phyloP scores from a whole-genome alignment of 108 stramenopile species.

The Nitzschia palea region DNA sequence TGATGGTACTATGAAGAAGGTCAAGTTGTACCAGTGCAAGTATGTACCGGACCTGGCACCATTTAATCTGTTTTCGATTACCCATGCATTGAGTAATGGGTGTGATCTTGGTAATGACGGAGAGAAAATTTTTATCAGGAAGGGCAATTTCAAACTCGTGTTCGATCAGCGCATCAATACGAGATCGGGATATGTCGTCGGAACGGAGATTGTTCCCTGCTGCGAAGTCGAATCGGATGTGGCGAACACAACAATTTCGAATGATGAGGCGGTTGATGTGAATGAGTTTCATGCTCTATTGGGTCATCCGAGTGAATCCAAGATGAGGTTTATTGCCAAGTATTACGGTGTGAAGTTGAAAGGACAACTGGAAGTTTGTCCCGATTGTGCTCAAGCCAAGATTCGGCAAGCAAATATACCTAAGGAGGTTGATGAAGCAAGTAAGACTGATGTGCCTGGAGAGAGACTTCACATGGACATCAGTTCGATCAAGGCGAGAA shows the following conservation, averaged over 20 bases:
- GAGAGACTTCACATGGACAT: constrained; percentile 9
- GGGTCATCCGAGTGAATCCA: background rate
- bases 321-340: background rate
- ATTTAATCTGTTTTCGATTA: background rate
- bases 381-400: background rate
- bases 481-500: background rate
- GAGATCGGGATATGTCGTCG: background rate
- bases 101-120: background rate
- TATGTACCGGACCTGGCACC: background rate
- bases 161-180: background rate
- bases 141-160: background rate
- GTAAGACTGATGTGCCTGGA: background rate
- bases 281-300: background rate
- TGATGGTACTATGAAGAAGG: background rate
- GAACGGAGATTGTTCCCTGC: background rate
- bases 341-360: background rate
- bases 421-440: background rate
- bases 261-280: background rate
- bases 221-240: background rate
- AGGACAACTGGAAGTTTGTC: background rate
- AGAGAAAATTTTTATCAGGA: background rate
- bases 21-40: background rate
- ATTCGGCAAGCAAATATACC: background rate
- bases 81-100: background rate
- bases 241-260: background rate